Conservation (phyloP, 2,329 filamentous ascomycete species). For the Monilinia laxa region DNA sequence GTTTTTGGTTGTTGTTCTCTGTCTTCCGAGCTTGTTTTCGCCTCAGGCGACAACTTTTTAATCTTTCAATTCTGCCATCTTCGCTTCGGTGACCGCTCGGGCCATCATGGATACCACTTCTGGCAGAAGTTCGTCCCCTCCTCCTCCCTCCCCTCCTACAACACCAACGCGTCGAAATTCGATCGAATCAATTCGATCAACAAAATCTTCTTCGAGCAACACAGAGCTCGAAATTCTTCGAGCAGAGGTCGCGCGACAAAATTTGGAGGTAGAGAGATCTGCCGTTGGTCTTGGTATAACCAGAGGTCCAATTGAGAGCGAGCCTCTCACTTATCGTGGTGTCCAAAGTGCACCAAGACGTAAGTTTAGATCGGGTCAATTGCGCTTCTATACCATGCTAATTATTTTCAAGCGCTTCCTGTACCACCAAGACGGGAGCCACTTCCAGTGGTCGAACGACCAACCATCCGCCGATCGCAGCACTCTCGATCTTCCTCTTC, state of each 20-base stretch:
- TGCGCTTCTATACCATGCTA: conserved; percentile 5
- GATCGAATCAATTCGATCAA: background rate
- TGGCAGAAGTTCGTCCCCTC: conserved; percentile 8
- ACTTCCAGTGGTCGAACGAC: conserved; percentile 9
- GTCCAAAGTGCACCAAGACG: conserved; percentile 10
- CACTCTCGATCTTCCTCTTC: conserved; percentile 9
- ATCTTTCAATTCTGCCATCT: conserved; percentile 7
- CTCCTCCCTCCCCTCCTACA: background rate
- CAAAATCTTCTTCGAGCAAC: conserved; percentile 12
- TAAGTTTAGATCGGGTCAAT: conserved; percentile 10
- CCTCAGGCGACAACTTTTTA: conserved; percentile 4
- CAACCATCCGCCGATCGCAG: conserved; percentile 2
- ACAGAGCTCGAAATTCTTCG: conserved; percentile 2
- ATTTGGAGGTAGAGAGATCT: conserved; percentile 3
- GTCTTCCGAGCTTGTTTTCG: background rate
- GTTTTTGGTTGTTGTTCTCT: background rate
- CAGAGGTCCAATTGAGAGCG: conserved; percentile 4
- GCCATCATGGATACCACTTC: conserved; percentile 6
- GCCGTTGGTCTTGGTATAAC: conserved; percentile 3
- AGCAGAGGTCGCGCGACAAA: conserved; percentile 1
- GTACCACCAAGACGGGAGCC: conserved; percentile 1
- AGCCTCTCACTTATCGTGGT: conserved; percentile 11
- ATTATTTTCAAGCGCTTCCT: conserved; percentile 2
- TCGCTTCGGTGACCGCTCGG: conserved; percentile 16
- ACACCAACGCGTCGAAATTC: conserved; percentile 3